Evolutionary conservation across 1,284 basidiomycete species (phyloP).

Genomic region (Sanghuangporus weigelae): DNA sequence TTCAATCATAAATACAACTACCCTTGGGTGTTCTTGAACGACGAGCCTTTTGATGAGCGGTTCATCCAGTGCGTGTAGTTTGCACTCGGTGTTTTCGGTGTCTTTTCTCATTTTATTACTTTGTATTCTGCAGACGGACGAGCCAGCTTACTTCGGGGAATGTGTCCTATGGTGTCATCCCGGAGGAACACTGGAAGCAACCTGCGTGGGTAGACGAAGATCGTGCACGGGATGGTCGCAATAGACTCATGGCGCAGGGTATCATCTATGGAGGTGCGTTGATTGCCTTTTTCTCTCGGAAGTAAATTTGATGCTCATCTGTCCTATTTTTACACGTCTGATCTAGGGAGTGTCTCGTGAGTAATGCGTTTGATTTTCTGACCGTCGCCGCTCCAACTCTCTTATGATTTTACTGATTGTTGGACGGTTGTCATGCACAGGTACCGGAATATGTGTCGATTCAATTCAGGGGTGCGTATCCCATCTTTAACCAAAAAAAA

Average conservation of each 20-base stretch:
- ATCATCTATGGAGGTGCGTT: conserved; percentile 62
- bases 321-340: not conserved
- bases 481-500: conserved; percentile 3
- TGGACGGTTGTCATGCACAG: conserved; percentile 25
- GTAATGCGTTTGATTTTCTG: conserved; percentile 22
- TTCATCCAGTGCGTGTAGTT: conserved; percentile 51
- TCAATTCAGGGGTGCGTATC: conserved; percentile 70
- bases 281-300: conserved; percentile 7
- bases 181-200: conserved; percentile 72
- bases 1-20: conserved; percentile 65
- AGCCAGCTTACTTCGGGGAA: conserved; percentile 49
- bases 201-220: conserved; percentile 79
- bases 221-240: conserved; percentile 56
- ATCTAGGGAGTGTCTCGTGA: conserved; percentile 10
- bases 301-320: not conserved
- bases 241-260: conserved; percentile 53
- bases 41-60: conserved; percentile 61
- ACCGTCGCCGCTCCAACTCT: not conserved
- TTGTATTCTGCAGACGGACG: conserved; percentile 42
- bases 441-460: conserved; percentile 80
- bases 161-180: conserved; percentile 67
- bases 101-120: not conserved
- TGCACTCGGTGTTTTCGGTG: not conserved
- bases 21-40: conserved; percentile 71
- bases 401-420: conserved; percentile 10